Evolutionary conservation across 306 rosid species (phyloP).

Genomic region (Cucumis melo): DNA sequence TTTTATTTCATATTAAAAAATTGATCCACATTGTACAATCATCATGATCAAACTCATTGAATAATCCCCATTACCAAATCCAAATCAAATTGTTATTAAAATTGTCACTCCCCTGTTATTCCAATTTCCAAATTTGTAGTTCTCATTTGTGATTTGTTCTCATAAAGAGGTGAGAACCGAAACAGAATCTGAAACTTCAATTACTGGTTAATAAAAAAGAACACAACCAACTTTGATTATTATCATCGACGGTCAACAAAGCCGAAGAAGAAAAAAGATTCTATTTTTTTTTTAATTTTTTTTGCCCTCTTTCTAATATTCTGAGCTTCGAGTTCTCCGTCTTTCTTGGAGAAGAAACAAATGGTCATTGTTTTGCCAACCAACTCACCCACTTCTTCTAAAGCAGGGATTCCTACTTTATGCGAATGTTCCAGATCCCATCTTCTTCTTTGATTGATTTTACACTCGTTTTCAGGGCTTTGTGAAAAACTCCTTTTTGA

Average conservation of each 20-base stretch:
- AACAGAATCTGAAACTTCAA: constrained; percentile 2
- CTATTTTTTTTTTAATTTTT: background rate
- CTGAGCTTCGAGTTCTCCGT: constrained; percentile 76
- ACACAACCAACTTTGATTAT: background rate
- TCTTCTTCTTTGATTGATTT: constrained; percentile 9
- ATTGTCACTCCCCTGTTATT: background rate
- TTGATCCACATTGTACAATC: background rate
- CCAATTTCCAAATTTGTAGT: background rate
- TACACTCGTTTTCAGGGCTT: background rate
- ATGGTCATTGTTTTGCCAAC: constrained; percentile 34
- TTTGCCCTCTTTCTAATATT: background rate
- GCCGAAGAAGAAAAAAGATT: background rate
- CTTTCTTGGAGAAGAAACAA: constrained; percentile 59
- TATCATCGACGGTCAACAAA: background rate
- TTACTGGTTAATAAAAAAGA: background rate
- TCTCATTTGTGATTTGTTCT: background rate
- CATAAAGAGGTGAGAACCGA: background rate
- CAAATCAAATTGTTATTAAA: background rate
- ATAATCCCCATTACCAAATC: background rate
- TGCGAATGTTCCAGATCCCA: constrained; percentile 13
- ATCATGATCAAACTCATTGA: background rate
- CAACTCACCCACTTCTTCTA: constrained; percentile 14
- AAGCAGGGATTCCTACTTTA: background rate
- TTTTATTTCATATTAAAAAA: background rate
- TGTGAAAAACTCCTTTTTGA: background rate